These are phyloP conservation scores for Scheffersomyces quercinus DNA, from an alignment of 1,139 yeast genomes.

Conservation along the genomic window DNA sequence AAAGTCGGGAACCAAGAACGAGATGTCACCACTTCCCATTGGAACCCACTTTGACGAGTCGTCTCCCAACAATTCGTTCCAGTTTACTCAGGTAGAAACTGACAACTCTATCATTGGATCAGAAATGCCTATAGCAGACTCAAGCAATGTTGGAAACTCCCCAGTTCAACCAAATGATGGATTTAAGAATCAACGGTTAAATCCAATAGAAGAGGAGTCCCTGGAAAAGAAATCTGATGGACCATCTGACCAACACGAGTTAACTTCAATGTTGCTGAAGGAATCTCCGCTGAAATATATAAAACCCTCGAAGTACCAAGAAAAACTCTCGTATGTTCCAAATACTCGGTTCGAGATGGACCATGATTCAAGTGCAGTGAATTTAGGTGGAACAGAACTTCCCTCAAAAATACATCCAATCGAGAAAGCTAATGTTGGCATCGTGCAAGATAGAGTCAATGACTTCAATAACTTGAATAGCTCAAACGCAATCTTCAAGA, in stretches of 20 bases:
- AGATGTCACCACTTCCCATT: neutral
- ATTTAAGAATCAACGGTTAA: slow-evolving; percentile 1
- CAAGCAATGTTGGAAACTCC: neutral
- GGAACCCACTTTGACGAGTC: too few species aligned
- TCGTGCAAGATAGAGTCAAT: too few species aligned
- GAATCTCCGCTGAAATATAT: slow-evolving; percentile 10
- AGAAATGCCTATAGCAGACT: neutral
- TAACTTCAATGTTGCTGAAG: slow-evolving; percentile 4
- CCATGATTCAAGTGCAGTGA: slow-evolving; percentile 4
- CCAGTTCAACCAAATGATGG: neutral
- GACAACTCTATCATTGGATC: neutral
- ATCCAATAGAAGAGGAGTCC: slow-evolving; percentile 8
- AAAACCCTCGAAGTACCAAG: slow-evolving; percentile 24
- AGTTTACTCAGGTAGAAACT: too few species aligned
- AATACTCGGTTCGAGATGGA: slow-evolving; percentile 34
- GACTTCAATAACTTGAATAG: too few species aligned
- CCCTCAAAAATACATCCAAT: too few species aligned
- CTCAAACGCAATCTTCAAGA: neutral
- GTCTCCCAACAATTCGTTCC: too few species aligned
- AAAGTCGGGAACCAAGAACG: slow-evolving; percentile 1
- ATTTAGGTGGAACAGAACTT: too few species aligned
- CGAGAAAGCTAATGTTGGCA: too few species aligned
- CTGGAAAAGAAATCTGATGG: slow-evolving; percentile 1
- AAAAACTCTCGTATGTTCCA: slow-evolving; percentile 35
- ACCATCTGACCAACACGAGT: neutral